These are phyloP conservation scores for Delphinella strobiligena DNA, from an alignment of 2,329 filamentous ascomycete species.

Conservation along the genomic window DNA sequence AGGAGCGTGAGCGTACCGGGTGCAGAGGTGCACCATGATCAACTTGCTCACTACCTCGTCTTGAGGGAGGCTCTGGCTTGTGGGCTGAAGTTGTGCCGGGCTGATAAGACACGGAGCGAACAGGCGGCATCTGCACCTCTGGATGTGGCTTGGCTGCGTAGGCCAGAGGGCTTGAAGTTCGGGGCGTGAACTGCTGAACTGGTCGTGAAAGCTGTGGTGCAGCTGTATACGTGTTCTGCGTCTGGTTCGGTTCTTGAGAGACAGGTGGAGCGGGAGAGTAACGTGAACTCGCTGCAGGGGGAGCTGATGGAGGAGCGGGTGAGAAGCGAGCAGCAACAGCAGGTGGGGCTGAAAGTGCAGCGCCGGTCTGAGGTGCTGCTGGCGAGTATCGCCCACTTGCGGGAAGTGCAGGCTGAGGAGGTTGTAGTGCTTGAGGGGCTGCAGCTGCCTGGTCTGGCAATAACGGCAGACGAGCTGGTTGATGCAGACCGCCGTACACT, in stretches of 20 bases:
- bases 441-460: conserved; percentile 25
- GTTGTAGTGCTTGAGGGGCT: conserved; percentile 18
- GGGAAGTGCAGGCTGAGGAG: conserved; percentile 18
- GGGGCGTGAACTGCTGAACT: conserved; percentile 45
- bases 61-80: conserved; percentile 2
- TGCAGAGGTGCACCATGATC: neutral
- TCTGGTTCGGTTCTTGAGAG: conserved; percentile 19
- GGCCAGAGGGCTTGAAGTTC: conserved; percentile 53
- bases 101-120: conserved; percentile 7
- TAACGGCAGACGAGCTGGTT: conserved; percentile 29
- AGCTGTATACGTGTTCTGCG: conserved; percentile 26
- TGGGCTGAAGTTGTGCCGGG: neutral
- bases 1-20: neutral
- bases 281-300: conserved; percentile 22
- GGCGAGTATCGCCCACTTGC: conserved; percentile 20
- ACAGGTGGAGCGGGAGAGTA: conserved; percentile 48
- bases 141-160: conserved; percentile 31
- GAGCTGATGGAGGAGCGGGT: conserved; percentile 31
- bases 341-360: conserved; percentile 18
- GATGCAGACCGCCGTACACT: conserved; percentile 21
- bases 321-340: conserved; percentile 20
- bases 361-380: conserved; percentile 8
- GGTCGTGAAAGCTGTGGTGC: conserved; percentile 21
- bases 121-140: conserved; percentile 2
- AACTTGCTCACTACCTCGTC: conserved; percentile 4